Evolutionary conservation across 2,329 filamentous ascomycete species (phyloP).

Genomic region (Pestalotiopsis sp.): DNA sequence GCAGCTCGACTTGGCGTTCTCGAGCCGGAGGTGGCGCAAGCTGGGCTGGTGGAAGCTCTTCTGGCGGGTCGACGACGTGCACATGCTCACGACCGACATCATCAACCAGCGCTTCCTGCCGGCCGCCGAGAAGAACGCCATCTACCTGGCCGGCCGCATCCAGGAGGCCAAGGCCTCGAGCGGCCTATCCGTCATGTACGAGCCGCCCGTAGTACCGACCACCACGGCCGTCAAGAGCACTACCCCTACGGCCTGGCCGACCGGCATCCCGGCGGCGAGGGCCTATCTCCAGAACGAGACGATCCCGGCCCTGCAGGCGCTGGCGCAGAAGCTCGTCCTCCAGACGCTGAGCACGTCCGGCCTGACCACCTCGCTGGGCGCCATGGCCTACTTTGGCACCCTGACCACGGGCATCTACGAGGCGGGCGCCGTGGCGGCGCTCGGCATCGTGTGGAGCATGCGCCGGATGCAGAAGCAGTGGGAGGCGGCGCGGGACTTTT

Average conservation of each 20-base stretch:
- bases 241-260: conserved; percentile 64
- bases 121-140: conserved; percentile 77
- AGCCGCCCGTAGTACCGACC: neutral
- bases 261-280: conserved; percentile 74
- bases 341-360: conserved; percentile 76
- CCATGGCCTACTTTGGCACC: conserved; percentile 59
- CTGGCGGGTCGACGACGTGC: conserved; percentile 91
- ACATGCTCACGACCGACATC: conserved; percentile 80
- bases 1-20: conserved; percentile 77
- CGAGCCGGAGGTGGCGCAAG: conserved; percentile 75
- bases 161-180: conserved; percentile 44
- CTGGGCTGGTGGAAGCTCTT: conserved; percentile 94
- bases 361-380: conserved; percentile 57
- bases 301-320: conserved; percentile 70
- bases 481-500: conserved; percentile 62
- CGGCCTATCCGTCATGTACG: neutral
- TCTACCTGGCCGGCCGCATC: conserved; percentile 81
- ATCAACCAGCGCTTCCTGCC: conserved; percentile 77
- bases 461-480: conserved; percentile 64
- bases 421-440: conserved; percentile 62
- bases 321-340: conserved; percentile 75
- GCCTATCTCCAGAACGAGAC: conserved; percentile 67
- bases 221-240: neutral
- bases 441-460: conserved; percentile 64
- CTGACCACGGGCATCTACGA: conserved; percentile 60